A percentile compares a stretch with the other conserved stretches of the same genome.
phyloP scores from a whole-genome alignment of 1,284 basidiomycete species.

The Fomes fomentarius region DNA sequence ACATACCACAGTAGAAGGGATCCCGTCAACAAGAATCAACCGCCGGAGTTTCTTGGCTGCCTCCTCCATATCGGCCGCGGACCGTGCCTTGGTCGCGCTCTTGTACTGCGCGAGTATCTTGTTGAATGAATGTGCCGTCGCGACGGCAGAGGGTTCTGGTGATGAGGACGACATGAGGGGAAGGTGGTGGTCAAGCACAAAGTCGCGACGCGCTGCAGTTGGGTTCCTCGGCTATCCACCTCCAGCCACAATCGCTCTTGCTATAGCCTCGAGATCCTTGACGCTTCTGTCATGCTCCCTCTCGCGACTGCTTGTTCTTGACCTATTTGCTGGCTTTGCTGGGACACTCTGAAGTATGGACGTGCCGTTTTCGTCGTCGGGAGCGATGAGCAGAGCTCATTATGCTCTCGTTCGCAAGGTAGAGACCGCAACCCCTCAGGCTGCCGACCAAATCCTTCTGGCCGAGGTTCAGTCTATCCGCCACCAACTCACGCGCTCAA shows the following conservation, averaged over 20 bases:
- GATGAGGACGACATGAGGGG: slow-evolving; percentile 24
- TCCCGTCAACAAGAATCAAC: slow-evolving; percentile 86
- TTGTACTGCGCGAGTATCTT: slow-evolving; percentile 76
- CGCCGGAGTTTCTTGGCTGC: slow-evolving; percentile 80
- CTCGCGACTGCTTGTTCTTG: neutral
- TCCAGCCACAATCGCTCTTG: slow-evolving; percentile 9
- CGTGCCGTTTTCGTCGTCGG: slow-evolving; percentile 73
- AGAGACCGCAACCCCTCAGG: slow-evolving; percentile 56
- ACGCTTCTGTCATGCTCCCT: slow-evolving; percentile 2
- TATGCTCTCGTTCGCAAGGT: slow-evolving; percentile 73
- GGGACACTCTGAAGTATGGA: slow-evolving; percentile 51
- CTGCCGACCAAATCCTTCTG: slow-evolving; percentile 59
- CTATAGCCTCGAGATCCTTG: neutral
- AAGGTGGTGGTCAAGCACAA: slow-evolving; percentile 14
- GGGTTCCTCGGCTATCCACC: slow-evolving; percentile 13
- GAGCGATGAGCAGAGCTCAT: slow-evolving; percentile 71
- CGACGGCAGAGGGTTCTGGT: slow-evolving; percentile 31
- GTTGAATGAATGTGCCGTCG: slow-evolving; percentile 73
- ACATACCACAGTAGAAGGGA: slow-evolving; percentile 68
- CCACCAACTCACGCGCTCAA: slow-evolving; percentile 48
- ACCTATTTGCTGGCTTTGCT: neutral
- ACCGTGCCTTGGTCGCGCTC: slow-evolving; percentile 59
- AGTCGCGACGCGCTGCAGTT: slow-evolving; percentile 9
- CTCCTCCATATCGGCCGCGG: slow-evolving; percentile 74
- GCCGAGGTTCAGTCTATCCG: slow-evolving; percentile 62